phyloP scores from a whole-genome alignment of 2,329 filamentous ascomycete species.

The Pseudogymnoascus sp. region DNA sequence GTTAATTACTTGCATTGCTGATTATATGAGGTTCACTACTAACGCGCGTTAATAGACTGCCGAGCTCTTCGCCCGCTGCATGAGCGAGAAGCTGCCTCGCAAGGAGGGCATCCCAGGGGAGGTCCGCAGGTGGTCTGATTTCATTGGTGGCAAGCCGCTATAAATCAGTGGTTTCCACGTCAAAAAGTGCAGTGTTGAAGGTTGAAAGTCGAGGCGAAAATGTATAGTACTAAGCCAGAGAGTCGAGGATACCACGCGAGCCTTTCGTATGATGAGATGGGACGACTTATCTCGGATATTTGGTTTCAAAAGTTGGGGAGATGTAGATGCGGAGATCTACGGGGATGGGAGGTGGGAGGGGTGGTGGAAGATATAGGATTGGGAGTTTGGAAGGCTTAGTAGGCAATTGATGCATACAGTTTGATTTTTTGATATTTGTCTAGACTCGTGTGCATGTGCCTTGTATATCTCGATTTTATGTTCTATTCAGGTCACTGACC shows the following conservation, averaged over 20 bases:
- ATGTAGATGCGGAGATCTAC: not conserved
- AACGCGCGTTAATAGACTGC: slow-evolving; percentile 58
- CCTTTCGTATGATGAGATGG: slow-evolving; percentile 2
- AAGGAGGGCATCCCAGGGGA: slow-evolving; percentile 81
- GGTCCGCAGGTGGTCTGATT: slow-evolving; percentile 91
- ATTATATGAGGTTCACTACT: slow-evolving; percentile 22
- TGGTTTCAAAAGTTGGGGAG: not conserved
- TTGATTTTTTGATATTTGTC: not conserved
- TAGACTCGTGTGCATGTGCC: not conserved
- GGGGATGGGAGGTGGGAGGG: not conserved
- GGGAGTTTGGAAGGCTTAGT: slow-evolving; percentile 9
- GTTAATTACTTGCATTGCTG: slow-evolving; percentile 22
- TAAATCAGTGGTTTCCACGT: slow-evolving; percentile 33
- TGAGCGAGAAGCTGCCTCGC: slow-evolving; percentile 91
- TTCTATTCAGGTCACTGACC: not conserved
- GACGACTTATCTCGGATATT: not conserved
- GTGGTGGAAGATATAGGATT: not conserved
- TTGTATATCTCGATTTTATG: not conserved
- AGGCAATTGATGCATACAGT: slow-evolving; percentile 10
- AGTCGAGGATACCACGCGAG: not conserved
- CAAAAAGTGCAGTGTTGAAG: not conserved
- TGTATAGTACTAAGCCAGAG: slow-evolving; percentile 9
- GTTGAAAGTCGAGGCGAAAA: slow-evolving; percentile 6
- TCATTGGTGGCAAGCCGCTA: slow-evolving; percentile 77
- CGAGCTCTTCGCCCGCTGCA: slow-evolving; percentile 89